phyloP scores from a whole-genome alignment of 2,329 filamentous ascomycete species.

The Xylaria sp. region DNA sequence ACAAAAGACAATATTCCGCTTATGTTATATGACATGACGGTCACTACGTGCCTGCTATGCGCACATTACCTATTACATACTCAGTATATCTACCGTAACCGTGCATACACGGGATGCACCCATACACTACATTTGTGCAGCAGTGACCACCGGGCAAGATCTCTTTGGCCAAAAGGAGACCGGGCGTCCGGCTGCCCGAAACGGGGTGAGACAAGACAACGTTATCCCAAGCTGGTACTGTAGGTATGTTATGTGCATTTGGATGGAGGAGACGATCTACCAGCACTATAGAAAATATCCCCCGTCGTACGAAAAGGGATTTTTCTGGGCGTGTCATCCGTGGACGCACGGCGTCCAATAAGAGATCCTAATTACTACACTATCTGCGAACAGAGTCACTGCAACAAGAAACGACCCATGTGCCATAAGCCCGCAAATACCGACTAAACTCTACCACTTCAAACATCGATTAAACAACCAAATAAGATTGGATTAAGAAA shows the following conservation, averaged over 20 bases:
- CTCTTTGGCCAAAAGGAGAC: background rate
- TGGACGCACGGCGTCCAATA: conserved; percentile 6
- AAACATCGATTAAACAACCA: no score
- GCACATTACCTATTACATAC: background rate
- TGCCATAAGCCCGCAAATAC: no score
- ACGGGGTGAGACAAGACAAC: conserved; percentile 8
- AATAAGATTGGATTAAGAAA: no score
- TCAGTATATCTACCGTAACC: background rate
- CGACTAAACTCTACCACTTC: no score
- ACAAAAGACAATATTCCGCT: background rate
- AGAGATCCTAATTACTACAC: background rate
- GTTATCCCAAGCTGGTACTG: background rate
- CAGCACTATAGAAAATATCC: conserved; percentile 9
- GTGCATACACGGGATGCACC: background rate
- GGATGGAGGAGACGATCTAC: background rate
- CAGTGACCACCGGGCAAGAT: background rate
- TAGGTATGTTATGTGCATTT: conserved; percentile 9
- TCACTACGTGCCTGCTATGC: background rate
- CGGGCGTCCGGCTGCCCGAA: conserved; percentile 5
- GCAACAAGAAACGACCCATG: no score
- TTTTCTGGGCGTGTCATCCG: conserved; percentile 16
- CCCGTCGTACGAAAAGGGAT: conserved; percentile 2
- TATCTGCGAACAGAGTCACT: no score
- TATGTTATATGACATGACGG: background rate
- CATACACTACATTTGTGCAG: background rate